Conservation (phyloP, 2,329 filamentous ascomycete genomes). For the Coccinonectria pachysandricola region DNA sequence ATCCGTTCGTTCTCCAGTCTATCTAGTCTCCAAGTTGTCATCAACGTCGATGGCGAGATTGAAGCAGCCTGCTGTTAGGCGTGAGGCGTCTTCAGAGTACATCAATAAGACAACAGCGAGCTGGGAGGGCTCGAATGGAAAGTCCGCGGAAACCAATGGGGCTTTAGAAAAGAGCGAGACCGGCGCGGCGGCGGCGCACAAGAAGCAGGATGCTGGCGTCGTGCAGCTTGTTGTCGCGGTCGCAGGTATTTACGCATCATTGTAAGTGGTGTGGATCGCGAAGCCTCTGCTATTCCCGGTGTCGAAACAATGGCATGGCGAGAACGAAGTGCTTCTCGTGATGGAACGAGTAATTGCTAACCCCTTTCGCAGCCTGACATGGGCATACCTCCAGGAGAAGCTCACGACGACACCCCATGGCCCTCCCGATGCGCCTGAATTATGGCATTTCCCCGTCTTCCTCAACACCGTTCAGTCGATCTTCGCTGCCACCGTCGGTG, state of each 20-base stretch:
- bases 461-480: constrained; percentile 92
- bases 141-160: constrained; percentile 1
- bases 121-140: constrained; percentile 24
- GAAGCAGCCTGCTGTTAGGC: constrained; percentile 59
- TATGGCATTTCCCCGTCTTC: constrained; percentile 89
- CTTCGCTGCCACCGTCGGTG: constrained; percentile 76
- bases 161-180: constrained; percentile 17
- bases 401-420: constrained; percentile 89
- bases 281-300: neutral
- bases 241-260: constrained; percentile 92
- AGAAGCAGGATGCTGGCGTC: constrained; percentile 48
- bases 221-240: constrained; percentile 76
- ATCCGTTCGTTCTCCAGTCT: constrained; percentile 1
- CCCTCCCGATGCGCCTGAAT: constrained; percentile 50
- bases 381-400: constrained; percentile 94
- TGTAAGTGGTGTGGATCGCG: constrained; percentile 46
- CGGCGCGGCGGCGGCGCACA: constrained; percentile 16
- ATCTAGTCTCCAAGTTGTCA: neutral
- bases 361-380: constrained; percentile 61
- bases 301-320: constrained; percentile 4
- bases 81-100: constrained; percentile 57
- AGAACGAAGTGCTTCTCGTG: no score
- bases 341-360: constrained; percentile 4
- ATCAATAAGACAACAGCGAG: constrained; percentile 37
- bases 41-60: constrained; percentile 72